Conservation (phyloP, 495 filamentous ascomycete species). For the Penicillium cataractarum region DNA sequence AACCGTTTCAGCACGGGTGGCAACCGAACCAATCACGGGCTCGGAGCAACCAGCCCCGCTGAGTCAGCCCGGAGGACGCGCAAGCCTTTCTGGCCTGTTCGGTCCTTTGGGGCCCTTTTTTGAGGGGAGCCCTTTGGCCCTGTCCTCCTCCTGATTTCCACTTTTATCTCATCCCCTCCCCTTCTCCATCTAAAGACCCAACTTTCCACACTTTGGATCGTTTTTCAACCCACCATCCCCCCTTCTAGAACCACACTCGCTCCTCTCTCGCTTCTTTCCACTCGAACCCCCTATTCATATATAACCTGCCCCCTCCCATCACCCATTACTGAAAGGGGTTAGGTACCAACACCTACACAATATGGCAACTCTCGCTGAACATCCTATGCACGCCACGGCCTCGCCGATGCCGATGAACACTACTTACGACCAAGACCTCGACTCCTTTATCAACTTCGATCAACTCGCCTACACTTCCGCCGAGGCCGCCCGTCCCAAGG, state of each 20-base stretch:
- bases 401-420: constrained; percentile 36
- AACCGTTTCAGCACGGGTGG: constrained; percentile 14
- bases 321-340: constrained; percentile 6
- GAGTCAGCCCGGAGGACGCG: constrained; percentile 44
- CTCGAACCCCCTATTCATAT: constrained; percentile 6
- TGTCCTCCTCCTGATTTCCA: constrained; percentile 16
- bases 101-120: constrained; percentile 9
- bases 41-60: constrained; percentile 17
- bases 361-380: constrained; percentile 50
- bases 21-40: constrained; percentile 16
- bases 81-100: constrained; percentile 33
- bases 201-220: background rate
- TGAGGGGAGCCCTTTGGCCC: background rate
- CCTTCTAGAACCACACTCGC: constrained; percentile 15
- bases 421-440: constrained; percentile 52
- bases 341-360: constrained; percentile 16
- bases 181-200: constrained; percentile 8
- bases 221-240: background rate
- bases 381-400: constrained; percentile 33
- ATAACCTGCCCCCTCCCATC: constrained; percentile 5
- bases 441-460: constrained; percentile 55
- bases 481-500: constrained; percentile 45
- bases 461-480: constrained; percentile 49
- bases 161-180: constrained; percentile 6
- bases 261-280: constrained; percentile 11